Conservation (phyloP, 495 filamentous ascomycete genomes). For the Penicillium bialowiezense region DNA sequence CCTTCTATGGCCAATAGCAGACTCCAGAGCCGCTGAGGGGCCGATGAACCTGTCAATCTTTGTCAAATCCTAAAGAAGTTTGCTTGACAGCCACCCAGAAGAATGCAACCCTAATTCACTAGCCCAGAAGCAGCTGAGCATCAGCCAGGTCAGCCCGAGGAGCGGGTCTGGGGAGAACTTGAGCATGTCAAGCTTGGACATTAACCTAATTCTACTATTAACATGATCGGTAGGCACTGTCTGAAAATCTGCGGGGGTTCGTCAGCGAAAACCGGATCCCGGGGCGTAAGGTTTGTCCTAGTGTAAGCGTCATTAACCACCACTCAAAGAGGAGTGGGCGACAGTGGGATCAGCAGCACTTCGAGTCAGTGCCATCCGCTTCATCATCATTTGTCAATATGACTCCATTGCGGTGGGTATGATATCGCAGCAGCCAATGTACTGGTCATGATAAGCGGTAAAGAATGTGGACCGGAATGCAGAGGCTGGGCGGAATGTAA, state of each 20-base stretch:
- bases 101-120: constrained; percentile 40
- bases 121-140: constrained; percentile 31
- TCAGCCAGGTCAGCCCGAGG: constrained; percentile 22
- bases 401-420: background rate
- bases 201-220: constrained; percentile 1
- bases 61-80: constrained; percentile 18
- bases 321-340: constrained; percentile 11
- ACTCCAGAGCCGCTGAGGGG: constrained; percentile 9
- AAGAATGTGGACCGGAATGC: constrained; percentile 31
- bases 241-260: constrained; percentile 14
- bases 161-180: constrained; percentile 22
- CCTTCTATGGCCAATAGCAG: constrained; percentile 26
- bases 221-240: constrained; percentile 16
- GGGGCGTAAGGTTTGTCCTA: constrained; percentile 9
- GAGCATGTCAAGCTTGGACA: constrained; percentile 11
- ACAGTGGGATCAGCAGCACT: constrained; percentile 20
- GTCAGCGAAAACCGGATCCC: no score
- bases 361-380: background rate
- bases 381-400: constrained; percentile 5
- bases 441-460: constrained; percentile 1
- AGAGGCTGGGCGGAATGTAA: constrained; percentile 36
- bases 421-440: constrained; percentile 7
- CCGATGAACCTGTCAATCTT: constrained; percentile 22
- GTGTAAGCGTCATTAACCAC: constrained; percentile 40
- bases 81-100: constrained; percentile 32